These are phyloP conservation scores for Trichopus zeylanicus DNA, from an alignment of 116 monocot species.

Conservation along the genomic window DNA sequence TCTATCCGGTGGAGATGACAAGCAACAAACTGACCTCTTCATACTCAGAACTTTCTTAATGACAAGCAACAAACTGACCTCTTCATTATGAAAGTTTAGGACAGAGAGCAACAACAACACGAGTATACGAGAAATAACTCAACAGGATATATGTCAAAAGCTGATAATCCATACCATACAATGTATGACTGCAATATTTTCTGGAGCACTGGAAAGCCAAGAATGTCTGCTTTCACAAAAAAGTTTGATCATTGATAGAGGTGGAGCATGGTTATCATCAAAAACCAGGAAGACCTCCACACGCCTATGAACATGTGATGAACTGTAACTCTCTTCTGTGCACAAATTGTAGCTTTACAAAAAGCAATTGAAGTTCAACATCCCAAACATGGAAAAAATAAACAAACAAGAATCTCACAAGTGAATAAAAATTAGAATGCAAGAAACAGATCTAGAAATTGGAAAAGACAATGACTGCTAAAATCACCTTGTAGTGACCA, in stretches of 20 bases:
- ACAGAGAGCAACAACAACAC: too few relatives aligned
- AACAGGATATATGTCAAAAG: not conserved
- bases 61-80: too few relatives aligned
- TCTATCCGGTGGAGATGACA: too few relatives aligned
- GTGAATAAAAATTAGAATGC: too few relatives aligned
- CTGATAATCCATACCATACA: slow-evolving; percentile 36
- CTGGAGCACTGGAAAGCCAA: slow-evolving; percentile 43
- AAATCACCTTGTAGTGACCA: slow-evolving; percentile 43
- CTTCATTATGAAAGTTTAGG: not conserved
- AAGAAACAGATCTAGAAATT: too few relatives aligned
- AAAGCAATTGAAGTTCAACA: not conserved
- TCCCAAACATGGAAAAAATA: not conserved
- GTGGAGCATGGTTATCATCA: slow-evolving; percentile 58
- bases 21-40: too few relatives aligned
- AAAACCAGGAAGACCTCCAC: slow-evolving; percentile 46
- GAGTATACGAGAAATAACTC: too few relatives aligned
- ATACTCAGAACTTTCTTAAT: not conserved
- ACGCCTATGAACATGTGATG: slow-evolving; percentile 49
- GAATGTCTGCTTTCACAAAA: slow-evolving; percentile 44
- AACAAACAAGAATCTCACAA: not conserved
- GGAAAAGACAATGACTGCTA: not conserved
- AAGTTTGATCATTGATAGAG: slow-evolving; percentile 35
- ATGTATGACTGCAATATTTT: slow-evolving; percentile 43
- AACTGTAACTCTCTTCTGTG: slow-evolving; percentile 37
- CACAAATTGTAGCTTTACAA: slow-evolving; percentile 50